Evolutionary conservation across 2,329 filamentous ascomycete species (phyloP), one percentile per base, ranked within the genome.

Genomic region (Cytospora piceae): DNA sequence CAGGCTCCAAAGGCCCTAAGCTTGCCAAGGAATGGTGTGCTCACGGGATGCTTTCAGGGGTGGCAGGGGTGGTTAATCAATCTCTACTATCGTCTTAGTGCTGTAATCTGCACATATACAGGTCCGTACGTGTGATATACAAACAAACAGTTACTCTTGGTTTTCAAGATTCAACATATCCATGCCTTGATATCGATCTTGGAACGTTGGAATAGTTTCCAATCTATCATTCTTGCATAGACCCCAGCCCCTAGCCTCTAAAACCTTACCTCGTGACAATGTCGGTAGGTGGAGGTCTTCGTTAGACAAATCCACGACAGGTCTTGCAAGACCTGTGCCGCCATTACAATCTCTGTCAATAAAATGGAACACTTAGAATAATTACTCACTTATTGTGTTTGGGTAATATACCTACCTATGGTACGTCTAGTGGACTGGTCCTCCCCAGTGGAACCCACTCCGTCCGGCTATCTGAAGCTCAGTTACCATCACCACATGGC

Each of bases 21-120:
- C 46, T 20, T 49, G 46, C 46, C n/a, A 49, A 22, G 46, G n/a
- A 49, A 49, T 49, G 46, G 46, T 49, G 22, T 49, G 46, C 46
- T 49, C 46, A 49, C 46, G 46, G 46, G n/a, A 22, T 20, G 46
- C n/a, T 24, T 49, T 49, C 46, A 49, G 46, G 46, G 46, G 46
- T 49, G 46, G 46, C 46, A 49, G 46, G 46, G 46, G 7, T 46
- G n/a, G n/a, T 49, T 14, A 24, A 49, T 49, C 46, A 49, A 14
- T 14, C 4, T 22, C 46, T 24, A 49, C 11, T 24, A 24, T 24
- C 3, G n/a, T 22, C 46, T 24, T 12, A 14, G 22, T 24, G 11
- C n/a, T 49, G 17, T 46, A 46, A 11, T 46, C 42, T 22, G n/a
- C 20, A n/a, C n/a, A n/a, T 9, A 11, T 17, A 39, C 15, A 11